phyloP scores from a whole-genome alignment of 495 filamentous ascomycete species.

The Acidiella bohemica region DNA sequence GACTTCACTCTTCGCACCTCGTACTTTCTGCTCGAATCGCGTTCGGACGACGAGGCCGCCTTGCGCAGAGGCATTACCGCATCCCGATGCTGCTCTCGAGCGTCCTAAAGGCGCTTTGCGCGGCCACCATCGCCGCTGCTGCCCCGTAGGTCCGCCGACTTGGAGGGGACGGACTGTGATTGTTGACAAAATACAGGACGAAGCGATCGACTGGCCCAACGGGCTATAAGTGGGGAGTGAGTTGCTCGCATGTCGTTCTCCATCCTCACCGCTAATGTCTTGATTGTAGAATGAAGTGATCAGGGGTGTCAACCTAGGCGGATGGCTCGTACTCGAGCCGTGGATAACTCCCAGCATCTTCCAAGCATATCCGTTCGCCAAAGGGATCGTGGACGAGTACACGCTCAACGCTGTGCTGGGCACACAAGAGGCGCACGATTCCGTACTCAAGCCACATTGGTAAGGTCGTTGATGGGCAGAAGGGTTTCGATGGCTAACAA shows the following conservation, averaged over 20 bases:
- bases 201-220: not conserved
- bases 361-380: conserved; percentile 15
- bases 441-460: conserved; percentile 30
- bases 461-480: no score
- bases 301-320: conserved; percentile 31
- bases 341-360: conserved; percentile 31
- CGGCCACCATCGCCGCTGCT: conserved; percentile 5
- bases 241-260: not conserved
- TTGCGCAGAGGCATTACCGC: not conserved
- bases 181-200: no score
- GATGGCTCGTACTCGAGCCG: conserved; percentile 31
- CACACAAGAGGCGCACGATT: conserved; percentile 20
- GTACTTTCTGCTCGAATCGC: no score
- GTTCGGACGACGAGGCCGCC: not conserved
- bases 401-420: conserved; percentile 28
- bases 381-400: conserved; percentile 31
- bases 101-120: conserved; percentile 6
- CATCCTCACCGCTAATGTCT: conserved; percentile 1
- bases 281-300: conserved; percentile 25
- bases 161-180: not conserved
- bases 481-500: no score
- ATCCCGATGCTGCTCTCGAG: conserved; percentile 1
- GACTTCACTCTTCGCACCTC: not conserved
- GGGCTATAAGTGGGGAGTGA: conserved; percentile 3
- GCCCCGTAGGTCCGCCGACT: conserved; percentile 5